Base-by-base conservation (phyloP, 768 basidiomycete genomes). In the Scleroderma citrinum region DNA sequence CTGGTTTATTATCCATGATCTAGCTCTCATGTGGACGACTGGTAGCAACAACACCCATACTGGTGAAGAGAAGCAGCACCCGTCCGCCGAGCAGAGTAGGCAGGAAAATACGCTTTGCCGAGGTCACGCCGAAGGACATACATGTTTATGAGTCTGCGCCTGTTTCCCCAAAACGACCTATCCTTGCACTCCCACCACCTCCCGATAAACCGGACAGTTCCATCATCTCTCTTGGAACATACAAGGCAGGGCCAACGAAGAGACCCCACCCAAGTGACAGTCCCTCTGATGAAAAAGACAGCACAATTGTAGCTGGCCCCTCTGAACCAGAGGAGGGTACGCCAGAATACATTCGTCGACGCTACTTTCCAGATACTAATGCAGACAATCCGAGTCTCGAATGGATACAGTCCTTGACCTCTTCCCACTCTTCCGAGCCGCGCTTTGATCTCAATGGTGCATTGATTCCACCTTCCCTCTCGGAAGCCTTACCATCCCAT, bases 111-210 rank as follows among this genome's bases (percentile, higher is more conserved):
- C 81, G 89, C 16, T 92, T 92, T 58, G 85, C 87, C 29, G 82
- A 90, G 34, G 71, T 89, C 14, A 78, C 76, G 1, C 80, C 86
- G 0, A 67, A 77, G n/a, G 85, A 91, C 59, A 80, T 92, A 2
- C 76, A 88, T 64, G 83, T 92, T 1, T 92, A 92, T 58, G 85
- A 89, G 57, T 90, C 88, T 13, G 83, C 80, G 2, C 89, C 87
- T 4, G 71, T 84, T 2, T 89, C 90, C 3, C 89, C 89, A n/a
- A 77, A 75, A 52, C 76, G 74, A 50, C 59, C 69, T 2, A 45
- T 66, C 0, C 68, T 88, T 1, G 81, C 87, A 0, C 71, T 87
- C 2, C 82, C 80, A 5, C 72, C 56, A 65, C 61, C 52, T 52
- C 65, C 48, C 54, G 55, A 62, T 31, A 50, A 43, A 12, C 60